phyloP scores from a whole-genome alignment of 164 flowering plant genomes.

The Aristolochia contorta region DNA sequence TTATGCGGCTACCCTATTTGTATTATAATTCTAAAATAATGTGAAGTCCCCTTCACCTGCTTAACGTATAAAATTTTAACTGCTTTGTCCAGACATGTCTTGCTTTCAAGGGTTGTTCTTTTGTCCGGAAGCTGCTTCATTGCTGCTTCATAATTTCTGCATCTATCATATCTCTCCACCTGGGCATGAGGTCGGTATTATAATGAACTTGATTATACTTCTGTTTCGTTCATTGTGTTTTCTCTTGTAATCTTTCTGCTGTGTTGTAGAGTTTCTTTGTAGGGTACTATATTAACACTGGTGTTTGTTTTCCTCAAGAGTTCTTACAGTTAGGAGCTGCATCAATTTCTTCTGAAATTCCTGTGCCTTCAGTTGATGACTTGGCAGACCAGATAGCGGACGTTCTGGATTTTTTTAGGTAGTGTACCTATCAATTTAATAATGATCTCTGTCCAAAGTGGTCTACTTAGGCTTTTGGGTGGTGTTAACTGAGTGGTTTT shows the following conservation, averaged over 20 bases:
- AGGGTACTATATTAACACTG: constrained; percentile 8
- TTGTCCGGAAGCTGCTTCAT: constrained; percentile 78
- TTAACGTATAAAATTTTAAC: neutral
- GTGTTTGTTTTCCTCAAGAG: constrained; percentile 24
- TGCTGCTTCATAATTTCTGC: constrained; percentile 84
- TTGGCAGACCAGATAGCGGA: constrained; percentile 63
- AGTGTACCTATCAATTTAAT: neutral
- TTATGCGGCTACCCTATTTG: too few species aligned
- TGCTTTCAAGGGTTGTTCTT: constrained; percentile 85
- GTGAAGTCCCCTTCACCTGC: too few species aligned
- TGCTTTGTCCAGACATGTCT: constrained; percentile 55
- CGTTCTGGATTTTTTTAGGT: constrained; percentile 79
- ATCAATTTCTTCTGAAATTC: constrained; percentile 32
- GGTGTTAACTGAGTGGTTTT: too few species aligned
- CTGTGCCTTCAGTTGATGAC: constrained; percentile 47
- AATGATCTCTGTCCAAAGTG: neutral
- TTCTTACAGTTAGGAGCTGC: constrained; percentile 67
- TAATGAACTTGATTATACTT: constrained; percentile 7
- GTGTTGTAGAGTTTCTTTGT: neutral
- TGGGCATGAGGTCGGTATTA: constrained; percentile 72
- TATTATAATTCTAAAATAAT: too few species aligned
- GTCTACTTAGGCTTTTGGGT: too few species aligned
- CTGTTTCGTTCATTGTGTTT: neutral
- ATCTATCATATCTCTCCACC: constrained; percentile 84
- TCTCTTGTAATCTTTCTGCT: neutral